These are phyloP conservation scores for Anisodus acutangulus DNA, from an alignment of 257 asterid genomes.

Conservation along the genomic window DNA sequence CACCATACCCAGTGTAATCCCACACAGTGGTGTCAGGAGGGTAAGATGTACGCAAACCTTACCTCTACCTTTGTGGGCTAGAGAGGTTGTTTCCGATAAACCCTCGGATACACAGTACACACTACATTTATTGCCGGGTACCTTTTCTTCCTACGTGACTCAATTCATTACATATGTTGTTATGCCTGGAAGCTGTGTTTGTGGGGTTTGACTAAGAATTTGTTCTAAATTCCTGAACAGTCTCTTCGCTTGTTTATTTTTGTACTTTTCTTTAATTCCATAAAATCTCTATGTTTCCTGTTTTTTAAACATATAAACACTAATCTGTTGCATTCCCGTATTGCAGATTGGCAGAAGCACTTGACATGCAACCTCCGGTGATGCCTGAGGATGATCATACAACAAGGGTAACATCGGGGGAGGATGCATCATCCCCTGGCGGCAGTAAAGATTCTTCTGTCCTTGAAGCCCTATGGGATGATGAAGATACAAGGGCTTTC, in stretches of 20 bases:
- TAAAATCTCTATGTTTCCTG: conserved; percentile 28
- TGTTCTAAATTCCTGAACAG: not conserved
- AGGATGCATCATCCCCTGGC: conserved; percentile 71
- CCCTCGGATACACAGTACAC: too few species aligned
- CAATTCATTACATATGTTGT: not conserved
- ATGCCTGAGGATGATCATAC: conserved; percentile 99
- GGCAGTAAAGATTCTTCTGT: conserved; percentile 78
- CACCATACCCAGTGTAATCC: too few species aligned
- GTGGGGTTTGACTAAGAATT: conserved; percentile 25
- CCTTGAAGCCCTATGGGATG: conserved; percentile 94
- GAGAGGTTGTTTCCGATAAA: too few species aligned
- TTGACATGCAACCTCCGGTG: conserved; percentile 94
- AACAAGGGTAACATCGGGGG: conserved; percentile 92
- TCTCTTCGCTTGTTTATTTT: conserved; percentile 25
- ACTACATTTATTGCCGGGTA: not conserved
- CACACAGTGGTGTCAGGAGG: too few species aligned
- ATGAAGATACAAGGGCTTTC: conserved; percentile 97
- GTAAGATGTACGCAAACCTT: too few species aligned
- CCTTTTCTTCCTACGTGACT: not conserved
- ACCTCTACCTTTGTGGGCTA: too few species aligned
- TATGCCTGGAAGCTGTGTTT: conserved; percentile 5
- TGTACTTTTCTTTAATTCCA: conserved; percentile 29
- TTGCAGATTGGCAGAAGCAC: conserved; percentile 93
- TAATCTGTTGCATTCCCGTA: conserved; percentile 21
- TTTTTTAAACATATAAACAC: not conserved